phyloP scores from a whole-genome alignment of 495 filamentous ascomycete species.

The Aspergillus saccharolyticus region DNA sequence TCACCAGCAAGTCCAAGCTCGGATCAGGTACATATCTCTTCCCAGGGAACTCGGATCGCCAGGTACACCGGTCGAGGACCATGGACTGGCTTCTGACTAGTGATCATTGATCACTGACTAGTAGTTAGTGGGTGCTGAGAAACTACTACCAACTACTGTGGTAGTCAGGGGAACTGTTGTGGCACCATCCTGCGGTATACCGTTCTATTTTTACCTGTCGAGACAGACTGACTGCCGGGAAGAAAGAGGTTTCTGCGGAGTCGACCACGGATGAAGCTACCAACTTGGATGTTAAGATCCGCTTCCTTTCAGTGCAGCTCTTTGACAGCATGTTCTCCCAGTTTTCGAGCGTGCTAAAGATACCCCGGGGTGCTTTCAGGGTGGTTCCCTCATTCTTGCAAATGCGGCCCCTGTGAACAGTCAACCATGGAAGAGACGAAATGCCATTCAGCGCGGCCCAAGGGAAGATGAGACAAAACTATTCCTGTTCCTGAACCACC shows the following conservation, averaged over 20 bases:
- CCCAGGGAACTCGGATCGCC: constrained; percentile 9
- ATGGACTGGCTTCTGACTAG: neutral
- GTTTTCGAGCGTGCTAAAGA: neutral
- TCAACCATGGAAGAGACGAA: neutral
- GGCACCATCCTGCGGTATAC: neutral
- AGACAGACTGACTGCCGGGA: neutral
- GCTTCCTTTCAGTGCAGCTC: too few relatives aligned
- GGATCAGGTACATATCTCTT: neutral
- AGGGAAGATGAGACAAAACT: constrained; percentile 19
- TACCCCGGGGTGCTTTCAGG: neutral
- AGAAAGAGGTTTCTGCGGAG: neutral
- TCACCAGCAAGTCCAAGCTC: constrained; percentile 6
- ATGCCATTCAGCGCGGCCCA: neutral
- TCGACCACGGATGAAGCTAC: neutral
- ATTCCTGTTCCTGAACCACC: constrained; percentile 37
- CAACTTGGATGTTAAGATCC: neutral
- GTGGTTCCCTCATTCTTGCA: neutral
- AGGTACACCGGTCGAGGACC: neutral
- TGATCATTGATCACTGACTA: neutral
- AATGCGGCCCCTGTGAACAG: neutral
- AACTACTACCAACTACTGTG: too few relatives aligned
- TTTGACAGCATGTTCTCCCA: neutral
- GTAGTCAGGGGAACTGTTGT: neutral
- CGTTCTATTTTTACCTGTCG: constrained; percentile 2
- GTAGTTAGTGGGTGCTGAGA: too few relatives aligned